phyloP scores from a whole-genome alignment of 208 protist species.

The Acanthamoeba castellanii region DNA sequence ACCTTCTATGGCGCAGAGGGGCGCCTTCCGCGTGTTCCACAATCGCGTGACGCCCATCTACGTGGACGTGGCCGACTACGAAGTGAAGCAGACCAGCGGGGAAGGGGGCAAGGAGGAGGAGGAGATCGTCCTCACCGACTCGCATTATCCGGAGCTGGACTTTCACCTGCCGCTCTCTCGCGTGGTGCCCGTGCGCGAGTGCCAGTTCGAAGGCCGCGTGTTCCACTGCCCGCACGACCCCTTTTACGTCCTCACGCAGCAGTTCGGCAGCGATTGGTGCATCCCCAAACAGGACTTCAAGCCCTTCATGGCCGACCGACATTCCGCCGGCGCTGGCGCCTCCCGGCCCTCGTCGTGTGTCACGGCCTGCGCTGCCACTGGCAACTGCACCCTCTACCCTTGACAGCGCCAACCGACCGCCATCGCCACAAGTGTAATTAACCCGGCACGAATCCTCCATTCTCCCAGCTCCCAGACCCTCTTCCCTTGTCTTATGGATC shows the following conservation, averaged over 20 bases:
- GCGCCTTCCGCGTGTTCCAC: constrained; percentile 38
- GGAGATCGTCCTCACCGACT: constrained; percentile 1
- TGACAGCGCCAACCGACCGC: too few species aligned
- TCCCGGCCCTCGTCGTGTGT: too few species aligned
- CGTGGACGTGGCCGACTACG: constrained; percentile 50
- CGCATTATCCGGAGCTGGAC: constrained; percentile 13
- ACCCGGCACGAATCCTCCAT: too few species aligned
- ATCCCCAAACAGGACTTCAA: constrained; percentile 34
- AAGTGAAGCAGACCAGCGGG: background rate
- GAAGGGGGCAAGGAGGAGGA: background rate
- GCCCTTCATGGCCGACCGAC: constrained; percentile 4
- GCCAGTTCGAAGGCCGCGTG: background rate
- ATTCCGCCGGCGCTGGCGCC: too few species aligned
- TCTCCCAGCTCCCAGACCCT: too few species aligned
- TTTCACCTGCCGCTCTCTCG: background rate
- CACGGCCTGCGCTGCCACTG: too few species aligned
- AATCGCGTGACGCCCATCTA: constrained; percentile 33
- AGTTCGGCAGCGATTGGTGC: constrained; percentile 42
- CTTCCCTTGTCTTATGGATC: background rate
- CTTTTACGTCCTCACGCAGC: constrained; percentile 29
- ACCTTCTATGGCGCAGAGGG: background rate
- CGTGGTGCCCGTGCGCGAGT: background rate
- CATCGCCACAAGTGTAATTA: too few species aligned
- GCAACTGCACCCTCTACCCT: too few species aligned
- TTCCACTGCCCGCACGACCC: constrained; percentile 36